Base-by-base conservation (phyloP, 345 rosid genomes). In the Lepidium sativum region DNA sequence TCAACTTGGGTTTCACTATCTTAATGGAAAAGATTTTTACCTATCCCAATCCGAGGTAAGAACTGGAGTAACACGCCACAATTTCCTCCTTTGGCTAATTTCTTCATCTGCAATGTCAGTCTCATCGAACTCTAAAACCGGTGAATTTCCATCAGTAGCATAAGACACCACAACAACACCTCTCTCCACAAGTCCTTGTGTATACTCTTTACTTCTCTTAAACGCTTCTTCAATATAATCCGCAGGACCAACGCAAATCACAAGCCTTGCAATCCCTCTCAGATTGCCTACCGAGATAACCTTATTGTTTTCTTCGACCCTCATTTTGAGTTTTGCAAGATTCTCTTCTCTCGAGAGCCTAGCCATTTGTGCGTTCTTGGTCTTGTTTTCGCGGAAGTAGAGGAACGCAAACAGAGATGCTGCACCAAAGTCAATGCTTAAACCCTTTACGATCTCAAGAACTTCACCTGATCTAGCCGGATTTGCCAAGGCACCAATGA, bases 91-190 rank as follows among this genome's bases (percentile, higher is more conserved):
- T 68, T 78, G 83, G 38, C 70, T 10, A 4, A 81, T 70, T 40
- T 80, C 62, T 17, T 82, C 88, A 68, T 80, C 77, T 76, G 60
- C 80, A 74, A 69, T 84, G 60, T 84, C 88, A 68, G 70, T 79
- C 66, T 82, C 94, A 4, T 87, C 87, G 50, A 84, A 83, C 35
- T 87, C 85, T 63, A 92, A 77, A 57, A 67, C 65, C 16, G 87
- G 97, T 1, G 69, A 55, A 32, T 78, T 81, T 32, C 94, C 88
- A 83, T 89, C 91, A 0, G 88, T 86, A 62, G 82, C 66, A 50
- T 86, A 87, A 69, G 97, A 82, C 70, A 92, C 88, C 47, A 87
- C 97, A 63, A 87, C 89, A 52, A 87, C 96, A 69, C 94, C 97
- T 79, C 98, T 82, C 27, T 89, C 97, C 44, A 89, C 61, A 56